Evolutionary conservation across 139 green algal genomes (phyloP), one percentile per base, ranked within the genome.

Genomic region (Ostreobium quekettii): DNA sequence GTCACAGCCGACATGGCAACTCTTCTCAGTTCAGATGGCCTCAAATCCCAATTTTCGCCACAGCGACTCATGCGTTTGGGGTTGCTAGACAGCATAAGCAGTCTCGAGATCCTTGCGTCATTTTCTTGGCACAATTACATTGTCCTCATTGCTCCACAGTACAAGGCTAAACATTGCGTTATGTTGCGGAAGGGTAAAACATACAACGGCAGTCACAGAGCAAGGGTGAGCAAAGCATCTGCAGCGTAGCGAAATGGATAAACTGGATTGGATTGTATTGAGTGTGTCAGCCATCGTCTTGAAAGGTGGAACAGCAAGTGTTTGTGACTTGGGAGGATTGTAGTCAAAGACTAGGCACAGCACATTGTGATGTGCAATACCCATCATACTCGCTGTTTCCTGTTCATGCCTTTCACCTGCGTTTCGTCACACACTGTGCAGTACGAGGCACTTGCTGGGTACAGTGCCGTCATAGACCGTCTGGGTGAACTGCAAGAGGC

Each of bases 381-480:
- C 15, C 46, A 15, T 26, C 46, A 53, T 53, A 15, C 19, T 19
- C 46, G 46, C 46, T 53, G 46, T 19, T 19, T 19, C 15, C 46
- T 19, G 15, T 19, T 53, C 46, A 53, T 19, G 15, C 46, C 46
- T 11, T 19, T 53, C 46, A 53, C 46, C n/a, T 64, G 36, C 36
- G 22, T 63, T 31, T 47, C 29, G 7, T n/a, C 28, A 28, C 19
- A 11, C 36, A 28, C 4, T 37, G 28, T 69, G 49, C 90, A 97
- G 87, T 92, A 98, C 64, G 86, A 98, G 71, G 64, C 84, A 22
- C 75, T 97, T 6, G 88, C 90, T 1, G 81, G 85, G 36, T 97
- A 97, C 80, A 86, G 78, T 28, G 93, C 93, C 0, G 87, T 97
- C 2, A 73, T 98, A 3, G 91, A 96, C 74, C 87, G 91, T 30